Percentiles rank a stretch among this genome's conserved stretches.
These are phyloP conservation scores for peach (Prunus persica) DNA, from an alignment of 306 rosid species.

Conservation along the genomic window DNA sequence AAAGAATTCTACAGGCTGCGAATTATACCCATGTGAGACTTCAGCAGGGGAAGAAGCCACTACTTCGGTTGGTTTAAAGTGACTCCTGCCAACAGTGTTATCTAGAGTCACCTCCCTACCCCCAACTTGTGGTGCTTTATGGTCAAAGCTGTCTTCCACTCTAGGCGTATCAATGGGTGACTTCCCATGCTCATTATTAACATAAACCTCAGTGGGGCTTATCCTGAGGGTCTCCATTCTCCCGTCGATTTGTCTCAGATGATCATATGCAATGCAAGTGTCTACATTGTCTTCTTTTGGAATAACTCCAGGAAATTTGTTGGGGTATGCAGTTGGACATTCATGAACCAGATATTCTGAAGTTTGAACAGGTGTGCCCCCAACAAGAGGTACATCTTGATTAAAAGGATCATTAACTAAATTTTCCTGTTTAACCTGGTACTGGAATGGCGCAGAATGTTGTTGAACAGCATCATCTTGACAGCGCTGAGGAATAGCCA, in stretches of 20 bases:
- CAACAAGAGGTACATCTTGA: constrained; percentile 31
- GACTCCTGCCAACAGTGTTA: constrained; percentile 29
- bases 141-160: constrained; percentile 41
- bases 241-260: constrained; percentile 51
- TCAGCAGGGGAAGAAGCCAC: constrained; percentile 41
- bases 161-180: constrained; percentile 35
- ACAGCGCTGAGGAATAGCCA: constrained; percentile 27
- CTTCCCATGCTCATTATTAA: constrained; percentile 33
- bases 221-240: constrained; percentile 42
- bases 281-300: constrained; percentile 39
- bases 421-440: constrained; percentile 37
- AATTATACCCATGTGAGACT: constrained; percentile 27
- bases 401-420: constrained; percentile 27
- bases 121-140: constrained; percentile 19
- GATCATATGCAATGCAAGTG: constrained; percentile 41
- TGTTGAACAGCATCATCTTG: constrained; percentile 40
- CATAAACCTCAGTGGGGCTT: constrained; percentile 35
- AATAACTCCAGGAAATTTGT: constrained; percentile 33
- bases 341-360: constrained; percentile 41
- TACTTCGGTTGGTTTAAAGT: constrained; percentile 26
- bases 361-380: constrained; percentile 35
- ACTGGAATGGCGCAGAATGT: constrained; percentile 33
- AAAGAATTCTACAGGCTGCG: constrained; percentile 44
- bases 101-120: constrained; percentile 47
- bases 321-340: constrained; percentile 38